Conservation (phyloP, 1,139 yeast genomes). For the Keqinozyma sinolaborantium region DNA sequence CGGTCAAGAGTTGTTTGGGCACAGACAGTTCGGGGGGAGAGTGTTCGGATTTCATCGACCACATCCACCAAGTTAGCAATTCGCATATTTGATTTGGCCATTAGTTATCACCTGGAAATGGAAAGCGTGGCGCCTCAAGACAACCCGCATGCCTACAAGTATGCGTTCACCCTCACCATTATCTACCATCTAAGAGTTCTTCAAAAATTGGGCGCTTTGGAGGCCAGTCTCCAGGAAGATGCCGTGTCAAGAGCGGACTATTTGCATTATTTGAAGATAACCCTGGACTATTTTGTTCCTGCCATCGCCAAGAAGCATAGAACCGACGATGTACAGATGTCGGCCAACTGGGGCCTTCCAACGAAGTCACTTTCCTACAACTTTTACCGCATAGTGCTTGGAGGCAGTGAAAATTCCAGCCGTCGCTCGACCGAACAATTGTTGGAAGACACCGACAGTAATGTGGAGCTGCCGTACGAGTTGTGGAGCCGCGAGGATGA, state of each 20-base stretch:
- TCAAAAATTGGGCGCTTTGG: not conserved
- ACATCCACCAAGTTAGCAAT: not conserved
- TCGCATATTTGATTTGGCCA: not conserved
- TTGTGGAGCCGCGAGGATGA: conserved; percentile 10
- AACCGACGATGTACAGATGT: conserved; percentile 8
- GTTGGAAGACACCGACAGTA: not conserved
- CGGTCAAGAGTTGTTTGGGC: conserved; percentile 15
- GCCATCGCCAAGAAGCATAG: conserved; percentile 8
- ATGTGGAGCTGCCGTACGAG: not conserved
- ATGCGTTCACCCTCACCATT: conserved; percentile 12
- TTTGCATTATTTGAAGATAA: conserved; percentile 10
- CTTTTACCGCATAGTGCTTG: conserved; percentile 13
- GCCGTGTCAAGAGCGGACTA: not conserved
- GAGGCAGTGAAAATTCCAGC: conserved; percentile 10
- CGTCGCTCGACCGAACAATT: not conserved
- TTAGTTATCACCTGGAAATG: conserved; percentile 3
- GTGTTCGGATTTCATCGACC: not conserved
- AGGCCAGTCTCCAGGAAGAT: not conserved
- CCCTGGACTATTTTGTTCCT: conserved; percentile 8
- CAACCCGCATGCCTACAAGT: conserved; percentile 11
- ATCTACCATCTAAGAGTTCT: conserved; percentile 8
- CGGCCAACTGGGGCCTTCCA: conserved; percentile 10
- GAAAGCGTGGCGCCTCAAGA: conserved; percentile 6
- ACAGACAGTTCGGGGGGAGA: not conserved
- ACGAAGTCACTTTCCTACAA: conserved; percentile 7